phyloP scores from a whole-genome alignment of 208 protist genomes.

The Entamoeba dispar region DNA sequence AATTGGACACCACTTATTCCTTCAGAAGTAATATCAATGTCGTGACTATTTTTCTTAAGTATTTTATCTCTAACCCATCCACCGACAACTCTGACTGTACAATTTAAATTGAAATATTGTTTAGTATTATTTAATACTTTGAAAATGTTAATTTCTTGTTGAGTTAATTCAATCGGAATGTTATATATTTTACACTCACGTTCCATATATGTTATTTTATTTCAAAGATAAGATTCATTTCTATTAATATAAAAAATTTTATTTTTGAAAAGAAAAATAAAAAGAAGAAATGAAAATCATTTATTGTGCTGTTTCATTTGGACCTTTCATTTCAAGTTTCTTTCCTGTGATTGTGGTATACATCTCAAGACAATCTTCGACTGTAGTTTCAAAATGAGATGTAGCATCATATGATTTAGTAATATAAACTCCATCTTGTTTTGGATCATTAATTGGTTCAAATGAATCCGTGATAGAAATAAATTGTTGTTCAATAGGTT shows the following conservation, averaged over 20 bases:
- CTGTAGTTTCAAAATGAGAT: conserved; percentile 90
- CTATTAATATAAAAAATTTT: too few relatives aligned
- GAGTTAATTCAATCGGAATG: not conserved
- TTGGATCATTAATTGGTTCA: conserved; percentile 62
- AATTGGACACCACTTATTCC: conserved; percentile 56
- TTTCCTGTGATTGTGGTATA: conserved; percentile 81
- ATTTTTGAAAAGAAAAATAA: not conserved
- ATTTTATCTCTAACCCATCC: conserved; percentile 92
- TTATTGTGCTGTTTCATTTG: not conserved
- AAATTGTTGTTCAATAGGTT: conserved; percentile 47
- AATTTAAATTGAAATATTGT: not conserved
- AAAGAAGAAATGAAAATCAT: not conserved
- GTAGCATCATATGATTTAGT: conserved; percentile 66
- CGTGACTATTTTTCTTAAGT: conserved; percentile 56
- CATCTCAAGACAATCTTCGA: conserved; percentile 75
- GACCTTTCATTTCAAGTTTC: not conserved
- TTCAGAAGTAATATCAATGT: conserved; percentile 91
- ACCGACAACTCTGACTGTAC: conserved; percentile 46
- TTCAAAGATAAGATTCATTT: too few relatives aligned
- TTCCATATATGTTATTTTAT: too few relatives aligned
- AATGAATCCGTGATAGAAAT: conserved; percentile 53
- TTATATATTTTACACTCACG: not conserved
- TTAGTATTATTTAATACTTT: not conserved
- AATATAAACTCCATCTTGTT: conserved; percentile 64
- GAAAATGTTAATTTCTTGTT: not conserved